phyloP scores from a whole-genome alignment of 1,284 basidiomycete species.

The Chiua sp. region DNA sequence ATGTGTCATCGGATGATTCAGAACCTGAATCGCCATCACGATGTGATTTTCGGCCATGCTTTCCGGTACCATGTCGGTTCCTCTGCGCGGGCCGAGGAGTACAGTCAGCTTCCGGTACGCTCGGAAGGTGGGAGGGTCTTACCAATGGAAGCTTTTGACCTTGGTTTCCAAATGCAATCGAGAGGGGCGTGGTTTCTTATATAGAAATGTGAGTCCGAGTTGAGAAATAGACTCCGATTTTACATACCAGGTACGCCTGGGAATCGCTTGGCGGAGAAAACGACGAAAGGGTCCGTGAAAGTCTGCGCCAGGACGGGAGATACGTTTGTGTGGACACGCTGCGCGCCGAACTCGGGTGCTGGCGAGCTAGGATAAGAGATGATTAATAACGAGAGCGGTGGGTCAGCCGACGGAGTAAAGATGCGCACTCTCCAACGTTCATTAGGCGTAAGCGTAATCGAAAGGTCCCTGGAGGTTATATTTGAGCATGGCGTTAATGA shows the following conservation, averaged over 20 bases:
- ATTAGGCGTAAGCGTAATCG: slow-evolving; percentile 80
- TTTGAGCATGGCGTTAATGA: slow-evolving; percentile 27
- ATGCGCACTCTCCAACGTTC: slow-evolving; percentile 82
- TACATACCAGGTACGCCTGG: slow-evolving; percentile 86
- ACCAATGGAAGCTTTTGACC: slow-evolving; percentile 90
- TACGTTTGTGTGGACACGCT: slow-evolving; percentile 62
- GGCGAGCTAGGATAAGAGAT: slow-evolving; percentile 57
- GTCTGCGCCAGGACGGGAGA: slow-evolving; percentile 83
- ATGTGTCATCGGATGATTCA: slow-evolving; percentile 49
- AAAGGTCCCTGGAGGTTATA: slow-evolving; percentile 61
- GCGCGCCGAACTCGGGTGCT: slow-evolving; percentile 72
- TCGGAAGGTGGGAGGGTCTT: slow-evolving; percentile 38
- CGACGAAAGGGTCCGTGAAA: slow-evolving; percentile 88
- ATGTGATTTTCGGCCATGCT: slow-evolving; percentile 55
- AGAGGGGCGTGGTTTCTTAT: slow-evolving; percentile 84
- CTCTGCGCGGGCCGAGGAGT: slow-evolving; percentile 48
- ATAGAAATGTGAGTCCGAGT: slow-evolving; percentile 16
- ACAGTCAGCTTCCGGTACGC: slow-evolving; percentile 32
- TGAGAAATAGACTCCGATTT: slow-evolving; percentile 14
- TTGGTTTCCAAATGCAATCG: slow-evolving; percentile 90
- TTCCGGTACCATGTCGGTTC: slow-evolving; percentile 68
- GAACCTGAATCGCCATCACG: slow-evolving; percentile 53
- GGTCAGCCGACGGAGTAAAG: slow-evolving; percentile 20
- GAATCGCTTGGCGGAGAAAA: slow-evolving; percentile 91
- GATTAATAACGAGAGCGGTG: slow-evolving; percentile 29